Evolutionary conservation across 2,329 filamentous ascomycete genomes (phyloP).

Genomic region (Lasiodiplodia theobromae): DNA sequence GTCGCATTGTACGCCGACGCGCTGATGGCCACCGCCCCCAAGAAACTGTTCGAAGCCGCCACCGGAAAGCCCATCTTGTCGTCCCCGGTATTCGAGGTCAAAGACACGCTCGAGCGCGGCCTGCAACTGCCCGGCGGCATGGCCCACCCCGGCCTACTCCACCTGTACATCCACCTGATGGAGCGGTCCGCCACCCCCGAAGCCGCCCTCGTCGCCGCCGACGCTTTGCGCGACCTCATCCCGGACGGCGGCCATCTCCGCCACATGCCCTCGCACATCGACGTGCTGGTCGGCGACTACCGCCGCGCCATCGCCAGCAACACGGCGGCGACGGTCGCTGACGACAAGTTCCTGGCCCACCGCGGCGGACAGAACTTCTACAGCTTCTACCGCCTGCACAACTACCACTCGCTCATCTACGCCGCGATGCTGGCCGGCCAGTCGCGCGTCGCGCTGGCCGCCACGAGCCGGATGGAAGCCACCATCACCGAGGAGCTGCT

Average conservation of each 20-base stretch:
- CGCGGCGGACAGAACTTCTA: conserved; percentile 75
- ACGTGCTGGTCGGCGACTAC: conserved; percentile 77
- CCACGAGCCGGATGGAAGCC: conserved; percentile 64
- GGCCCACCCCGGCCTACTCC: conserved; percentile 69
- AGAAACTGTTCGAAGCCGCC: conserved; percentile 68
- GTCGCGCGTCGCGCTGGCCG: conserved; percentile 67
- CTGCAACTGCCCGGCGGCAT: conserved; percentile 58
- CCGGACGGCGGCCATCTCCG: conserved; percentile 74
- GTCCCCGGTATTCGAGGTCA: conserved; percentile 66
- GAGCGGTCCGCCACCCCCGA: conserved; percentile 77
- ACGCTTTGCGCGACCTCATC: conserved; percentile 68
- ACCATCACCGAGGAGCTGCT: conserved; percentile 70
- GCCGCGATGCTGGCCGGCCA: conserved; percentile 79
- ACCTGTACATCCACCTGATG: conserved; percentile 79
- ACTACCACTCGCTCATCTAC: conserved; percentile 79
- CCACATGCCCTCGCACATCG: conserved; percentile 81
- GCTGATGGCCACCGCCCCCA: conserved; percentile 70
- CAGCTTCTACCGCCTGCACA: conserved; percentile 75
- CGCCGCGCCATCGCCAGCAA: conserved; percentile 71
- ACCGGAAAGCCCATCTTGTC: conserved; percentile 64
- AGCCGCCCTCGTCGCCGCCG: conserved; percentile 65
- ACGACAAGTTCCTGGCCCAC: conserved; percentile 68
- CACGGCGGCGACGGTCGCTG: conserved; percentile 68
- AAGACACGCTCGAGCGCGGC: conserved; percentile 64
- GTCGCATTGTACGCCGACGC: conserved; percentile 69